phyloP scores from a whole-genome alignment of 225 moss, liverwort and hornwort genomes.

The Thuidium tamariscinum region DNA sequence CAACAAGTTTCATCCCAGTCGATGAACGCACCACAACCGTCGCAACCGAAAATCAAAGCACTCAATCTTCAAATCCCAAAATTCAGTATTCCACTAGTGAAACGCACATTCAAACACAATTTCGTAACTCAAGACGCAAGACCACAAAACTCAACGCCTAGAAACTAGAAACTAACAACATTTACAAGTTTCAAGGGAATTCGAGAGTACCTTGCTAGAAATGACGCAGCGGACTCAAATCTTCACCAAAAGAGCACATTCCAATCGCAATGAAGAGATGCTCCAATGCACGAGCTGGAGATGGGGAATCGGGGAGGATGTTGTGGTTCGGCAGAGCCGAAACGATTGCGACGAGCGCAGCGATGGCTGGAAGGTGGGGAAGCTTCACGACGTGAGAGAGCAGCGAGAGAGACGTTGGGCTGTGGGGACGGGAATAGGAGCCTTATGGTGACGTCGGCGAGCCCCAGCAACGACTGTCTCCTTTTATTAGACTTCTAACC shows the following conservation, averaged over 20 bases:
- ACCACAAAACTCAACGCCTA: background rate
- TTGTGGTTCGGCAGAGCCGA: background rate
- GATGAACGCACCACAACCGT: background rate
- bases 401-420: slow-evolving; percentile 3
- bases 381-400: background rate
- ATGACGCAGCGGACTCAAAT: background rate
- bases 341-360: background rate
- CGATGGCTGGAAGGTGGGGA: background rate
- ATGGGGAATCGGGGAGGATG: background rate
- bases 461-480: background rate
- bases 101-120: background rate
- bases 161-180: background rate
- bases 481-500: background rate
- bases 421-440: background rate
- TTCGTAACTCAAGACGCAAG: background rate
- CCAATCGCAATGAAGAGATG: background rate
- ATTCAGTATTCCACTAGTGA: background rate
- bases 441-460: background rate
- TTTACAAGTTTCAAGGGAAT: background rate
- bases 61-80: background rate
- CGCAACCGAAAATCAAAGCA: background rate
- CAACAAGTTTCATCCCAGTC: background rate
- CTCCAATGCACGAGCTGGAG: background rate
- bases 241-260: background rate
- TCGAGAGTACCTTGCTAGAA: background rate